Evolutionary conservation across 192 early-diverging fungal species (phyloP), one percentile per base, ranked within the genome.

Genomic region (Coemansia sp.): DNA sequence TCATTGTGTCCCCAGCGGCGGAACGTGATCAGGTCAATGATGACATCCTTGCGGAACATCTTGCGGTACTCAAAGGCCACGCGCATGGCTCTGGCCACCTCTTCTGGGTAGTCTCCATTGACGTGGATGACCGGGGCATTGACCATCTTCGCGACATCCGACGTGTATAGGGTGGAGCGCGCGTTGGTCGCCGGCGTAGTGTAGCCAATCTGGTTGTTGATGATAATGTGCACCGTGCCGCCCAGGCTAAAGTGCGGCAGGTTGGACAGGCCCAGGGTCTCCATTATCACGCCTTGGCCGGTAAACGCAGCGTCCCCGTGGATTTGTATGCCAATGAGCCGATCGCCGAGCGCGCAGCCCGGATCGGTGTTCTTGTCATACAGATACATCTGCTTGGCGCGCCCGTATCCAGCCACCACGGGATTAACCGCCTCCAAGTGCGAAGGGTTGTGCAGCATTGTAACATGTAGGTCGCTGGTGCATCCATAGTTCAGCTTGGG

Each of bases 1-100:
- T 98, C 95, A 58, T 98, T 98, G 77, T 98, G 95, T 6, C 95
- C 95, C 92, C 92, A 91, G 40, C 93, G 86, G 43, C 95, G 88
- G 81, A 94, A 98, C 15, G 89, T 88, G 68, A 96, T 91, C 70
- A 98, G 51, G 55, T 98, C 95, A 35, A 98, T 72, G 22, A 98
- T 94, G 22, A 96, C 84, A 65, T 98, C 95, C 74, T 93, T 95
- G 54, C 87, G 82, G 83, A 96, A 98, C 61, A 87, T 84, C 64
- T 91, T 84, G 53, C 95, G 85, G 80, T 96, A 98, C 48, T 88
- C 88, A 68, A 90, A 88, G 1, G 90, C 93, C 55, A 96, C 64
- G 19, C 80, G 74, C 62, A 92, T 83, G 9, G 95, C 94, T 17
- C 82, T 75, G 7, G 86, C 88, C 14, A 98, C 95, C 43, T 96